Conservation (phyloP, 768 basidiomycete genomes). For the Mycena indigotica region DNA sequence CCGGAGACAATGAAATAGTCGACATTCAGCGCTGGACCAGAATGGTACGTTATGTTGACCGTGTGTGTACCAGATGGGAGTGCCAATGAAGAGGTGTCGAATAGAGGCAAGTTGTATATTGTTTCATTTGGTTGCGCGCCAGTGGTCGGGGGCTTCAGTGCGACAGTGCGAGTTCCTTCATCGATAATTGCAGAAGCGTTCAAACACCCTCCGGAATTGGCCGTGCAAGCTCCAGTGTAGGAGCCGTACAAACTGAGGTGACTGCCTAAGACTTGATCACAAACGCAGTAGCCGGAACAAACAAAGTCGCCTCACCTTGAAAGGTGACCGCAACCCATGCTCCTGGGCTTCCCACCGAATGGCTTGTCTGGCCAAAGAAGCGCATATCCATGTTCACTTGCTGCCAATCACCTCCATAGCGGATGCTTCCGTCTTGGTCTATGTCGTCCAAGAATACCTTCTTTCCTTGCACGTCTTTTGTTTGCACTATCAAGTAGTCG, state of each 20-base stretch:
- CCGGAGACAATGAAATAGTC: conserved; percentile 1
- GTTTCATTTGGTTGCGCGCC: not conserved
- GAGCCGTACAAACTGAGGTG: not conserved
- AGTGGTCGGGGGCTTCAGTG: not conserved
- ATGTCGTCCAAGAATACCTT: not conserved
- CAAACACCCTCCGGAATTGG: not conserved
- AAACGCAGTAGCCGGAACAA: not conserved
- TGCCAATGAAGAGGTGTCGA: not conserved
- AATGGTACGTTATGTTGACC: not conserved
- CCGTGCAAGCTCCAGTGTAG: not conserved
- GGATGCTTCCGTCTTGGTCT: not conserved
- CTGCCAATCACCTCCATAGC: not conserved
- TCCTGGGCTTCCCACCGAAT: not conserved
- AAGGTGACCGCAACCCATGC: conserved; percentile 1
- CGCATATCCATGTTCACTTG: not conserved
- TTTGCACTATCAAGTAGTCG: not conserved
- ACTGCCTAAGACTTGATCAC: not conserved
- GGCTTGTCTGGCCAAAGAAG: not conserved
- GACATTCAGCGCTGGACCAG: not conserved
- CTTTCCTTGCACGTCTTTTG: not conserved
- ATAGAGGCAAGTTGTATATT: not conserved
- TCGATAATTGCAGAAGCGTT: not conserved
- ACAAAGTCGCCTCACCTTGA: not conserved
- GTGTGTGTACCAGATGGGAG: not conserved
- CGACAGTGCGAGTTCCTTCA: not conserved